Percentiles rank a stretch among this genome's conserved stretches.
Conservation (phyloP, 768 basidiomycete species). For the Cubamyces lactineus region DNA sequence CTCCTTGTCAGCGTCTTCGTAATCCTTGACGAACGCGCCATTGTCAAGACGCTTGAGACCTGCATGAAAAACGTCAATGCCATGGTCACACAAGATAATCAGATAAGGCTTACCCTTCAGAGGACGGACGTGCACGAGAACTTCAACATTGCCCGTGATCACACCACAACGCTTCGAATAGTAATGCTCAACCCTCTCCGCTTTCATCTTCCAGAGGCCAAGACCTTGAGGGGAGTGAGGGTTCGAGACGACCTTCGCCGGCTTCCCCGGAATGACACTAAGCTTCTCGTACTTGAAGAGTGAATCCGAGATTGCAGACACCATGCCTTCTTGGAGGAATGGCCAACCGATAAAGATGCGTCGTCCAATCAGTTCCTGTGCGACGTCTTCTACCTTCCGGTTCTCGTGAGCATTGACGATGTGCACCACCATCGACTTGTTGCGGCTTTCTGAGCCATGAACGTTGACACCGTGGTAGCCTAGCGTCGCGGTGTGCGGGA, state of each 20-base stretch:
- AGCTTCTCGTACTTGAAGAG: conserved; percentile 85
- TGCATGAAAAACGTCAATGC: conserved; percentile 32
- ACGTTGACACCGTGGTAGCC: conserved; percentile 92
- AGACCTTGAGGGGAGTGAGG: conserved; percentile 74
- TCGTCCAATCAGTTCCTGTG: conserved; percentile 72
- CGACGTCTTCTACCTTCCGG: conserved; percentile 72
- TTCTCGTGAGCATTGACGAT: conserved; percentile 76
- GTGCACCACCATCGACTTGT: conserved; percentile 92
- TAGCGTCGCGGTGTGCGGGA: conserved; percentile 75
- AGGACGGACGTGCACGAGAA: conserved; percentile 86
- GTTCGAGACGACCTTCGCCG: conserved; percentile 62
- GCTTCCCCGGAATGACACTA: conserved; percentile 50
- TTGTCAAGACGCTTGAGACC: conserved; percentile 89
- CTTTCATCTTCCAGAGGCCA: conserved; percentile 77
- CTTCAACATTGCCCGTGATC: conserved; percentile 77
- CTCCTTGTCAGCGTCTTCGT: conserved; percentile 82
- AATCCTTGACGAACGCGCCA: conserved; percentile 95
- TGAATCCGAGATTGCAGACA: conserved; percentile 84
- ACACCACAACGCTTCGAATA: conserved; percentile 93
- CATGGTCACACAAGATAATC: neutral
- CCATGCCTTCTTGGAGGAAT: conserved; percentile 89
- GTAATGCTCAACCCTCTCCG: conserved; percentile 77
- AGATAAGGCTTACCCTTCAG: conserved; percentile 69
- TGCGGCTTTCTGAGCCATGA: conserved; percentile 86
- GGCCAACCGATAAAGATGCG: conserved; percentile 90